Evolutionary conservation across 257 asterid species (phyloP).

Genomic region (Asclepias syriaca): DNA sequence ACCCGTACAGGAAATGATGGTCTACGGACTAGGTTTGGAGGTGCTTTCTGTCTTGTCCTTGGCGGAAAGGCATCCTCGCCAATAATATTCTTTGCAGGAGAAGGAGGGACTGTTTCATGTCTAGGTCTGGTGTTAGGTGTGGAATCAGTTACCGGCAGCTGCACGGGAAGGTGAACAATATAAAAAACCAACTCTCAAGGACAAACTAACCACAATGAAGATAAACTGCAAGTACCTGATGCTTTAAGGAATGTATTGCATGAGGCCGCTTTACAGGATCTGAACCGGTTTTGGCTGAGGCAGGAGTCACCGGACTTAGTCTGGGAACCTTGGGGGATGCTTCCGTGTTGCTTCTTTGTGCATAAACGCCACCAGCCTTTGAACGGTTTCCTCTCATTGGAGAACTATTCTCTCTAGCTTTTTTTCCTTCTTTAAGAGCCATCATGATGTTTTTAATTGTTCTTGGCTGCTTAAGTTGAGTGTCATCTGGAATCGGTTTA

Average conservation of each 20-base stretch:
- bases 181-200: constrained; percentile 5
- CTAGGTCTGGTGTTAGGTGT: constrained; percentile 65
- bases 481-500: constrained; percentile 24
- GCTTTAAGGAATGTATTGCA: constrained; percentile 53
- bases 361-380: constrained; percentile 30
- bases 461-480: constrained; percentile 61
- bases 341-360: constrained; percentile 41
- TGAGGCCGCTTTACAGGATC: constrained; percentile 46
- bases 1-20: constrained; percentile 51
- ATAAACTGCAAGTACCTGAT: constrained; percentile 49
- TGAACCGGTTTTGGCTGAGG: constrained; percentile 31
- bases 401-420: constrained; percentile 69
- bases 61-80: constrained; percentile 48
- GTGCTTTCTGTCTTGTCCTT: constrained; percentile 54
- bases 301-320: constrained; percentile 26
- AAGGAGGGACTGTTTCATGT: constrained; percentile 49
- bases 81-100: constrained; percentile 36
- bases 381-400: constrained; percentile 63
- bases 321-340: constrained; percentile 55
- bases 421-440: constrained; percentile 83
- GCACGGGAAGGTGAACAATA: constrained; percentile 24
- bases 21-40: constrained; percentile 45
- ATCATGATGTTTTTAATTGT: constrained; percentile 63
- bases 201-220: constrained; percentile 7
- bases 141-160: constrained; percentile 58